Evolutionary conservation across 75 land plant genomes (phyloP), one percentile per base, ranked within the genome.

Genomic region (Selaginella tamariscina): DNA sequence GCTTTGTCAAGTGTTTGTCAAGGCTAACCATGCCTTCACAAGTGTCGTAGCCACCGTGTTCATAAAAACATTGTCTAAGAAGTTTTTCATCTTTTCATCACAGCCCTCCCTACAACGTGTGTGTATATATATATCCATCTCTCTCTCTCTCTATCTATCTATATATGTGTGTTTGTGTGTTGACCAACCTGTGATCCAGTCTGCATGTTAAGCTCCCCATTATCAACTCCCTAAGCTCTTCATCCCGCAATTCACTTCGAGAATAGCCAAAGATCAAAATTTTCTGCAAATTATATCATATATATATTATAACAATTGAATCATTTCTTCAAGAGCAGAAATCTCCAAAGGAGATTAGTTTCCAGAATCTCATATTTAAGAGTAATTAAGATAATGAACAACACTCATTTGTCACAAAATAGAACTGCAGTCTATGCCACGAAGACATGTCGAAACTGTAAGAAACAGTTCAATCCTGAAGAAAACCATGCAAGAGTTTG

Each of bases 11-110:
- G 32, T 30, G 66, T 2, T 63, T 32, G 69, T 82, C 72, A 29
- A 87, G 83, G 66, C 66, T 80, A 30, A 73, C 1, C 88, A 87
- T 85, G 30, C 85, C 85, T 33, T 76, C 80, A 75, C 65, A 73
- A 33, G 78, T 79, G 68, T 82, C 74, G 74, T 69, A 85, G 22
- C 81, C 77, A 55, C 88, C 90, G 65, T 73, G 67, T 32, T 75
- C 65, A 70, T 85, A 71, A 71, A 81, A 20, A 82, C 82, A 69
- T 74, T 80, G 24, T 62, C 66, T 23, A 88, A 83, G 62, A 88
- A 88, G 11, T 57, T 66, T 30, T 81, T 82, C 74, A 81, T 72
- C 31, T 81, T 83, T 64, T 79, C 86, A 33, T 67, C 82, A 56
- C 91, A 87, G 13, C 82, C 74, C 66, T 80, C 71, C 28, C 90